Percentiles rank a stretch among this genome's conserved stretches.
Conservation (phyloP, 225 moss, liverwort and hornwort genomes). For the Pleurozium schreberi region DNA sequence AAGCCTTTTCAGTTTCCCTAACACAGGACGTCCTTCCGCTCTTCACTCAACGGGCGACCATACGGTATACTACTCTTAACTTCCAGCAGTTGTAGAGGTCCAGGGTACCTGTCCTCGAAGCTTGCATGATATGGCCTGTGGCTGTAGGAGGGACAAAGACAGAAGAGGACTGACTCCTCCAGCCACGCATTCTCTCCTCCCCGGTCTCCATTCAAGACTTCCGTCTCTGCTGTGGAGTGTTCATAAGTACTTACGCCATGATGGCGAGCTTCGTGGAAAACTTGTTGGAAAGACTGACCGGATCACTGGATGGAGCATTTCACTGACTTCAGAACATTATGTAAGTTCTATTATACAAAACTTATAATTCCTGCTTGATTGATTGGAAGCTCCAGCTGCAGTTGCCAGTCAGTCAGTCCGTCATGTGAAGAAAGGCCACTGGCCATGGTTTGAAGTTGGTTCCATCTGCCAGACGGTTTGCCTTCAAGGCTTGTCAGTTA, state of each 20-base stretch:
- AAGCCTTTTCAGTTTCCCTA: not conserved
- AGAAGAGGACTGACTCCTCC: not conserved
- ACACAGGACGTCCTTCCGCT: not conserved
- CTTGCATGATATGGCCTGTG: not conserved
- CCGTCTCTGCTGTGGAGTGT: too few species aligned
- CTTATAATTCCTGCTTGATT: not conserved
- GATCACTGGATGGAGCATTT: not conserved
- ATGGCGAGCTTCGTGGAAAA: not conserved
- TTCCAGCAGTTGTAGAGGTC: not conserved
- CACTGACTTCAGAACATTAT: not conserved
- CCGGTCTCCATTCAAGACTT: not conserved
- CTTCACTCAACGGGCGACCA: too few species aligned
- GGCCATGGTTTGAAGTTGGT: not conserved
- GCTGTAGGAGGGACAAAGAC: not conserved
- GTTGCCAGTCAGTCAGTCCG: not conserved
- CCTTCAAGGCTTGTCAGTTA: constrained; percentile 14
- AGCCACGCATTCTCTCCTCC: not conserved
- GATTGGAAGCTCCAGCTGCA: not conserved
- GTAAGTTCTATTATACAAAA: not conserved
- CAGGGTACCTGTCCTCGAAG: not conserved
- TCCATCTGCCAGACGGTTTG: not conserved
- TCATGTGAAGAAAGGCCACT: not conserved
- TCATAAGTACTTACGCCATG: not conserved
- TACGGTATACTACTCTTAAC: not conserved
- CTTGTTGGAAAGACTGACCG: not conserved